Evolutionary conservation across 2,329 filamentous ascomycete genomes (phyloP).

Genomic region (Microcyclospora pomicola): DNA sequence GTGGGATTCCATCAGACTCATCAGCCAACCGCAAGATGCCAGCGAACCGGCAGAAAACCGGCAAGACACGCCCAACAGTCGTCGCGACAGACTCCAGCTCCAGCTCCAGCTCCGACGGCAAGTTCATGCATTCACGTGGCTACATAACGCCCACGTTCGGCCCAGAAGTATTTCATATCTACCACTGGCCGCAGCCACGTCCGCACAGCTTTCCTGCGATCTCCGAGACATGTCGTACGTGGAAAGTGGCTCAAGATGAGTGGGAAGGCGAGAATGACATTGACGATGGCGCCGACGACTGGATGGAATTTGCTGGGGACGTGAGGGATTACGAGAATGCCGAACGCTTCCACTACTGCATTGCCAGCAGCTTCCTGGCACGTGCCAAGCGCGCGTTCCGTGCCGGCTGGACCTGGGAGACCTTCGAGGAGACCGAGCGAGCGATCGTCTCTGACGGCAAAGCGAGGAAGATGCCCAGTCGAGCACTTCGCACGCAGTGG

Average conservation of each 20-base stretch:
- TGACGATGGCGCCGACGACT: slow-evolving; percentile 11
- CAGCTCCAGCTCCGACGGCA: too few relatives aligned
- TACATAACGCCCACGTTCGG: not conserved
- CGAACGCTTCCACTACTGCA: slow-evolving; percentile 1
- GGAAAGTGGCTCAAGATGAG: slow-evolving; percentile 5
- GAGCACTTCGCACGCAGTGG: too few relatives aligned
- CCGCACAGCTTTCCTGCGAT: slow-evolving; percentile 4
- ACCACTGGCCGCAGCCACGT: slow-evolving; percentile 4
- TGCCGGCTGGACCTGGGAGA: slow-evolving; percentile 6
- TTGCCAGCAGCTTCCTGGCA: slow-evolving; percentile 9
- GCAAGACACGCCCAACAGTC: too few relatives aligned
- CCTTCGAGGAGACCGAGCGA: slow-evolving; percentile 9
- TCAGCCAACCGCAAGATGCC: too few relatives aligned
- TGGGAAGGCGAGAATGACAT: slow-evolving; percentile 1
- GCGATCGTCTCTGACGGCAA: slow-evolving; percentile 7
- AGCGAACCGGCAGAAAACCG: too few relatives aligned
- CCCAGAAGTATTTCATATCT: slow-evolving; percentile 6
- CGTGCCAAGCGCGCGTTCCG: slow-evolving; percentile 12
- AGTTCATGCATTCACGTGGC: too few relatives aligned
- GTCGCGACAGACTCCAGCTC: too few relatives aligned
- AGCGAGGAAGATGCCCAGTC: not conserved
- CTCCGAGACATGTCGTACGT: slow-evolving; percentile 1
- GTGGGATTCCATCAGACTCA: too few relatives aligned
- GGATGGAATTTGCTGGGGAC: slow-evolving; percentile 8
- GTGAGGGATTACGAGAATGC: slow-evolving; percentile 1